Conservation (phyloP, 192 early-diverging fungal species). For the Tieghemiomyces parasiticus region DNA sequence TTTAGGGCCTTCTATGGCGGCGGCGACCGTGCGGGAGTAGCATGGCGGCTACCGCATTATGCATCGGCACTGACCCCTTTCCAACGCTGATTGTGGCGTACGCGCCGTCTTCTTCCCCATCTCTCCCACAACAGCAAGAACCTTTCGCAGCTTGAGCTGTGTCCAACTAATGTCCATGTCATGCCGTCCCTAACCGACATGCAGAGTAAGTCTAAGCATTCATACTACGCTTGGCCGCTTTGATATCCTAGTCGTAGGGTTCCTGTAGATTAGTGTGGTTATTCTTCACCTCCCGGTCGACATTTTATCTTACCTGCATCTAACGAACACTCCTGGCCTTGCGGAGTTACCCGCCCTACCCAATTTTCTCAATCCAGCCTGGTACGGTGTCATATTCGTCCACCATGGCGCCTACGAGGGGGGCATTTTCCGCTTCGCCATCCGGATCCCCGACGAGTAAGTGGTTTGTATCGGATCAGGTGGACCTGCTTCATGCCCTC, state of each 20-base stretch:
- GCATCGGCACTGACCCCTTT: background rate
- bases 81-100: background rate
- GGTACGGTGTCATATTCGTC: conserved; percentile 7
- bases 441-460: conserved; percentile 1
- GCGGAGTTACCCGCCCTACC: too few species aligned
- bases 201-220: background rate
- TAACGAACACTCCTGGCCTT: background rate
- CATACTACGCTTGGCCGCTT: background rate
- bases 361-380: too few species aligned
- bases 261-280: background rate
- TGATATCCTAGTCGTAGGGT: background rate
- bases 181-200: background rate
- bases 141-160: background rate
- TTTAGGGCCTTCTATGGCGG: background rate
- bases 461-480: background rate
- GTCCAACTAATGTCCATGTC: background rate
- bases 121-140: background rate
- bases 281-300: background rate
- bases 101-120: background rate
- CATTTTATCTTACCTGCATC: background rate
- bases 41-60: background rate
- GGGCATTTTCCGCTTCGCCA: background rate
- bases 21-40: background rate
- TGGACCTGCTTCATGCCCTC: background rate
- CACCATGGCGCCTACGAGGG: conserved; percentile 9